These are phyloP conservation scores for Aspergillus heteromorphus DNA, from an alignment of 495 filamentous ascomycete species.

Conservation along the genomic window DNA sequence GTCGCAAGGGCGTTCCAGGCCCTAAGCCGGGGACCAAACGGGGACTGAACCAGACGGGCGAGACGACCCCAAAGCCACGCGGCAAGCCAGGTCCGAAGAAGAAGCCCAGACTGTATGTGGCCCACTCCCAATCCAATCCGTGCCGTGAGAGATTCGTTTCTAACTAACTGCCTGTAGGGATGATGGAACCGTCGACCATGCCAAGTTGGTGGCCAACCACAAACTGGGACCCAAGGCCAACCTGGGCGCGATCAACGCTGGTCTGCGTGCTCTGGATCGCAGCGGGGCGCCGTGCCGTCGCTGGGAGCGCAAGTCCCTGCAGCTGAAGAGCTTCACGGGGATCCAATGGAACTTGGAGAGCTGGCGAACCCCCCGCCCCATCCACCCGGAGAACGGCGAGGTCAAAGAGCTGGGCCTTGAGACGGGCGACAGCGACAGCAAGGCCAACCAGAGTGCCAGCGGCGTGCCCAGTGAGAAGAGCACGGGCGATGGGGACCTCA, in stretches of 20 bases:
- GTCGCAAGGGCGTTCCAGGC: conserved; percentile 51
- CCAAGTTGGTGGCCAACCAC: conserved; percentile 46
- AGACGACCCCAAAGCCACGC: conserved; percentile 57
- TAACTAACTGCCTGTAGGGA: conserved; percentile 43
- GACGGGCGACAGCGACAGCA: conserved; percentile 67
- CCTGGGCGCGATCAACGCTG: conserved; percentile 95
- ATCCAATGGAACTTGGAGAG: conserved; percentile 75
- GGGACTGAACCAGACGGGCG: conserved; percentile 51
- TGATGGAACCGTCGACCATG: conserved; percentile 52
- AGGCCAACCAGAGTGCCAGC: conserved; percentile 64
- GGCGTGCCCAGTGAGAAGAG: conserved; percentile 63
- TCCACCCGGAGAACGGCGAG: conserved; percentile 35
- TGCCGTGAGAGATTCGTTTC: background rate
- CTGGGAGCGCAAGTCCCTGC: conserved; percentile 78
- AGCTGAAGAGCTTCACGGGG: conserved; percentile 90
- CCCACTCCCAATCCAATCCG: background rate
- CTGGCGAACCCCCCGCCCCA: conserved; percentile 69
- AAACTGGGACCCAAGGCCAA: conserved; percentile 97
- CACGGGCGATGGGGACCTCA: conserved; percentile 51
- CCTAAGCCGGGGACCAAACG: conserved; percentile 56
- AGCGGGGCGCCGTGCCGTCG: conserved; percentile 85
- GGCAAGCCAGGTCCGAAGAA: conserved; percentile 95
- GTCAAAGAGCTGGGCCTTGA: conserved; percentile 33
- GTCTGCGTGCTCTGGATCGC: conserved; percentile 87
- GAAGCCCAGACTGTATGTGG: conserved; percentile 82